These are phyloP conservation scores for Sesbania bispinosa DNA, from an alignment of 306 rosid species.

Conservation along the genomic window DNA sequence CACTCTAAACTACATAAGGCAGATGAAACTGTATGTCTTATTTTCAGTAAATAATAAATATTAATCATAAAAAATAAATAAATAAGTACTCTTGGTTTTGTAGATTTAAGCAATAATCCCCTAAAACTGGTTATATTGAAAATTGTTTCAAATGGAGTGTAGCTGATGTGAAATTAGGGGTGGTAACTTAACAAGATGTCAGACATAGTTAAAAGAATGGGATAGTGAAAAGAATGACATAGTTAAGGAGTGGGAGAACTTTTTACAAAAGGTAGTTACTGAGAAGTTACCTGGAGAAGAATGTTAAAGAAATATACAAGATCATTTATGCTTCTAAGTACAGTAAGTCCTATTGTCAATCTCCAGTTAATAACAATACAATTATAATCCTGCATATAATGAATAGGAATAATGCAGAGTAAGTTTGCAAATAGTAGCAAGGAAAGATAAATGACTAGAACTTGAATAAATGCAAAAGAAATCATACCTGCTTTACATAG, in stretches of 20 bases:
- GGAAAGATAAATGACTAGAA: neutral
- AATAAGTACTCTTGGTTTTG: neutral
- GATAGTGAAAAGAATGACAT: too few relatives aligned
- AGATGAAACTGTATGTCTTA: neutral
- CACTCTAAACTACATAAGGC: neutral
- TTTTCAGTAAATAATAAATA: neutral
- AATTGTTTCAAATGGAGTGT: neutral
- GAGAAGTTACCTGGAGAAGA: constrained; percentile 62
- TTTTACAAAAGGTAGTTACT: neutral
- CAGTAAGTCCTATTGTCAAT: constrained; percentile 41
- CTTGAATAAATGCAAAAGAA: constrained; percentile 14
- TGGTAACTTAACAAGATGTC: neutral
- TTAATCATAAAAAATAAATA: neutral
- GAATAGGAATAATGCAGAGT: neutral
- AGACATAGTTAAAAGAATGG: constrained; percentile 25
- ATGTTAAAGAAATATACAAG: constrained; percentile 50
- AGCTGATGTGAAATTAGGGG: neutral
- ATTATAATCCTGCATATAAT: constrained; percentile 39
- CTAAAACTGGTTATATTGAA: neutral
- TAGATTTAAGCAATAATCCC: neutral
- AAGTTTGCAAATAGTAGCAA: neutral
- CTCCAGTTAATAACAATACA: constrained; percentile 47
- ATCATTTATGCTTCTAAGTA: constrained; percentile 63
- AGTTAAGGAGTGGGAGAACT: too few relatives aligned
- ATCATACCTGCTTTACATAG: constrained; percentile 43